Conservation (phyloP, 1,284 basidiomycete species). For the Leccinum olivaceoglutinosum region DNA sequence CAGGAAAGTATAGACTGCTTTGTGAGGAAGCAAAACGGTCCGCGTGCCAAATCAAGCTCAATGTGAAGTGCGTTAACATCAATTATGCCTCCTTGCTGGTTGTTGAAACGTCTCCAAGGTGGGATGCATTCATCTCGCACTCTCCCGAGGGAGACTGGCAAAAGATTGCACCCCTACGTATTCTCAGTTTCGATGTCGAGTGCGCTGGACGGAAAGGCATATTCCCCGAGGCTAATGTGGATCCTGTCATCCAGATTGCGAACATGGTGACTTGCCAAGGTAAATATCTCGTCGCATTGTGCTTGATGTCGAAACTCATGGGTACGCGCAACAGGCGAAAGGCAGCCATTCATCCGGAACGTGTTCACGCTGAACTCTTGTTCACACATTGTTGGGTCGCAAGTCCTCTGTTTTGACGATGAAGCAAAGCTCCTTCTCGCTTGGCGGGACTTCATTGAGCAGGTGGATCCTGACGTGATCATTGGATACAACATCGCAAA, state of each 20-base stretch:
- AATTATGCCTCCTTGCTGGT: not conserved
- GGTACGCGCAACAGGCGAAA: slow-evolving; percentile 53
- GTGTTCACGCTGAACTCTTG: slow-evolving; percentile 94
- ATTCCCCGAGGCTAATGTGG: slow-evolving; percentile 83
- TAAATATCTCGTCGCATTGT: slow-evolving; percentile 27
- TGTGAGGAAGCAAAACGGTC: slow-evolving; percentile 59
- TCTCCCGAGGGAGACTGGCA: slow-evolving; percentile 87
- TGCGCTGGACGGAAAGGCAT: slow-evolving; percentile 94
- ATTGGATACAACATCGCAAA: slow-evolving; percentile 91
- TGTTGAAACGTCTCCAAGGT: slow-evolving; percentile 41
- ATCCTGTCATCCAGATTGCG: slow-evolving; percentile 95
- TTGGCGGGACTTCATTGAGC: slow-evolving; percentile 83
- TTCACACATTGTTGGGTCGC: slow-evolving; percentile 89
- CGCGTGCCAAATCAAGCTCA: slow-evolving; percentile 83
- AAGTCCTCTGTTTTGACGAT: slow-evolving; percentile 81
- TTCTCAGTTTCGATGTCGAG: slow-evolving; percentile 95
- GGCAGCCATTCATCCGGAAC: slow-evolving; percentile 88
- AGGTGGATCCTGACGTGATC: slow-evolving; percentile 88
- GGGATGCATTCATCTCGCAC: slow-evolving; percentile 81
- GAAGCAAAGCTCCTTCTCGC: slow-evolving; percentile 69
- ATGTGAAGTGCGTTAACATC: slow-evolving; percentile 50
- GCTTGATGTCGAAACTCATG: slow-evolving; percentile 1
- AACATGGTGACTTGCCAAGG: slow-evolving; percentile 97
- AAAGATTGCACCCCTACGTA: slow-evolving; percentile 83
- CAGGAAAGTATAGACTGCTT: slow-evolving; percentile 70